Evolutionary conservation across 2,329 filamentous ascomycete genomes (phyloP).

Genomic region (Aspergillus glaucus): DNA sequence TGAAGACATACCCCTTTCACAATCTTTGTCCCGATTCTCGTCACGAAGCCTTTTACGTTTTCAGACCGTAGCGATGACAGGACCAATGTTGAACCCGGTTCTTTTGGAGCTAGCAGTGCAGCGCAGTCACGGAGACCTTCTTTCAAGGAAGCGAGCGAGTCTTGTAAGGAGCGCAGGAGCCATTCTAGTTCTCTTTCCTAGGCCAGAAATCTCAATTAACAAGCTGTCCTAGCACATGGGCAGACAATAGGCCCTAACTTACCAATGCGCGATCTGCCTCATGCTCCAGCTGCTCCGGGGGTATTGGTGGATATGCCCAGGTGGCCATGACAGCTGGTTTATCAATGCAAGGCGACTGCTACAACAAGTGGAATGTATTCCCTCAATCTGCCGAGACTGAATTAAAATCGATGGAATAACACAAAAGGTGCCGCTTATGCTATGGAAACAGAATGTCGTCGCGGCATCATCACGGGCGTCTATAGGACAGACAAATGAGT

Average conservation of each 20-base stretch:
- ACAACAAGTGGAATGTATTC: not conserved
- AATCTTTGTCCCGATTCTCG: constrained; percentile 80
- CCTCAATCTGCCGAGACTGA: too few relatives aligned
- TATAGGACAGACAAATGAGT: not conserved
- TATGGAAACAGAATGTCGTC: not conserved
- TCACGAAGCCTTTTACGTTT: constrained; percentile 85
- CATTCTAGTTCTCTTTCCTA: constrained; percentile 57
- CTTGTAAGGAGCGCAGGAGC: constrained; percentile 56
- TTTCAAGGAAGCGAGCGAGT: constrained; percentile 56
- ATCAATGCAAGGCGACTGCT: not conserved
- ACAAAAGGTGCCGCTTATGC: too few relatives aligned
- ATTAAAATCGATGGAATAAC: too few relatives aligned
- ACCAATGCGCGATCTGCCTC: constrained; percentile 51
- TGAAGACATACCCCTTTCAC: constrained; percentile 69
- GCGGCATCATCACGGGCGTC: not conserved
- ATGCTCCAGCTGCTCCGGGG: constrained; percentile 43
- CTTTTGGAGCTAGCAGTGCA: constrained; percentile 73
- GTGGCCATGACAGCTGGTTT: constrained; percentile 47
- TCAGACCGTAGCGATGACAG: constrained; percentile 83
- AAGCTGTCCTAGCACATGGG: not conserved
- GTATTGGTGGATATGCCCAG: constrained; percentile 54
- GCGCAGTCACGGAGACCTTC: constrained; percentile 82
- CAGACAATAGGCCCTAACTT: constrained; percentile 9
- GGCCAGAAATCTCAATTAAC: constrained; percentile 3
- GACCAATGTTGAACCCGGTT: constrained; percentile 81